These are phyloP conservation scores for Metarhizium rileyi DNA, from an alignment of 2,329 filamentous ascomycete species.

Conservation along the genomic window DNA sequence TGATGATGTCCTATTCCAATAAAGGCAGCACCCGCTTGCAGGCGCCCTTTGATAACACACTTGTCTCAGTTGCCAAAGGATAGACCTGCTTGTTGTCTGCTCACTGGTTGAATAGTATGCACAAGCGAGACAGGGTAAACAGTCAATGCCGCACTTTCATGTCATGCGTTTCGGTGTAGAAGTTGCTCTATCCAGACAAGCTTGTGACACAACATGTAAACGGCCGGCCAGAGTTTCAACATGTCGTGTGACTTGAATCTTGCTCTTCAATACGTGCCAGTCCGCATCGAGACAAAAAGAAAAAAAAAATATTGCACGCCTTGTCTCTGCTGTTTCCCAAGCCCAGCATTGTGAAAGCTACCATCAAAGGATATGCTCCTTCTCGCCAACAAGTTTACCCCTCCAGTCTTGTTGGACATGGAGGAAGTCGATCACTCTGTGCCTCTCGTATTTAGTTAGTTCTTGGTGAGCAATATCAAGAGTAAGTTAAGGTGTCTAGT, in stretches of 20 bases:
- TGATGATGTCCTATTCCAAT: neutral
- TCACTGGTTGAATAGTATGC: neutral
- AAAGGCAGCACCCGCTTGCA: neutral
- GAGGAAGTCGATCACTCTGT: too few species aligned
- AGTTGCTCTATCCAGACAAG: neutral
- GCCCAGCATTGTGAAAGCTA: neutral
- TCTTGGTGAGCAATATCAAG: too few species aligned
- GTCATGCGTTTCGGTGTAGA: neutral
- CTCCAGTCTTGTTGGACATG: too few species aligned
- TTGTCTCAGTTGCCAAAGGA: neutral
- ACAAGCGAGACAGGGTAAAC: neutral
- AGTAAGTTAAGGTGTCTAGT: too few species aligned
- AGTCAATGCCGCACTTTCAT: neutral
- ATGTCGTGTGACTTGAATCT: neutral
- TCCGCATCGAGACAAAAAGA: neutral
- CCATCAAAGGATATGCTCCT: neutral
- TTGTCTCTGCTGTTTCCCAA: neutral
- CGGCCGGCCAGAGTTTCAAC: too few species aligned
- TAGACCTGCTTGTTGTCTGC: neutral
- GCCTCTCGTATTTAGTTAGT: too few species aligned
- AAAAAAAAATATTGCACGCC: too few species aligned
- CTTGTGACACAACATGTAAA: neutral
- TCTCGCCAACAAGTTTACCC: neutral
- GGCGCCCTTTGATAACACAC: neutral
- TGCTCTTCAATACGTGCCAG: neutral